Conservation (phyloP, 2,329 filamentous ascomycete species). For the Diplodia seriata region DNA sequence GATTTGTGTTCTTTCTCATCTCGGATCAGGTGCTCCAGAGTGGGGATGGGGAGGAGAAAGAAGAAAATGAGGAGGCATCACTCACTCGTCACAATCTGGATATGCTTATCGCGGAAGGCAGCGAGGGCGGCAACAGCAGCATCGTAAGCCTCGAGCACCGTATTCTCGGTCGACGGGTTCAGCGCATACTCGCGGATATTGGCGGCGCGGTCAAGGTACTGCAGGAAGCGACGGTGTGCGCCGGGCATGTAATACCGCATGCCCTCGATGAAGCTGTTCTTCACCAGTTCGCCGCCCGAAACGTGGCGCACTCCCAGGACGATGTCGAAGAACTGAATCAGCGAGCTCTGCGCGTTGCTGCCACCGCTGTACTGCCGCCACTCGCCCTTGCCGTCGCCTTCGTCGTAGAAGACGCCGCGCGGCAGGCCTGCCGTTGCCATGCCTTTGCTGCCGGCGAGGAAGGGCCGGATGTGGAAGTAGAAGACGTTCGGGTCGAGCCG, state of each 20-base stretch:
- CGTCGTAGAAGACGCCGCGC: slow-evolving; percentile 60
- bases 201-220: slow-evolving; percentile 53
- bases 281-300: slow-evolving; percentile 46
- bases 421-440: slow-evolving; percentile 60
- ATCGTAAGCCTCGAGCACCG: slow-evolving; percentile 55
- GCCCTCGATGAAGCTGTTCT: slow-evolving; percentile 42
- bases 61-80: background rate
- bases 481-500: slow-evolving; percentile 57
- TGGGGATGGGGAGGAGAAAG: background rate
- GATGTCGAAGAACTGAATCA: slow-evolving; percentile 62
- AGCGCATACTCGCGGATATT: slow-evolving; percentile 57
- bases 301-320: slow-evolving; percentile 59
- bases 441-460: slow-evolving; percentile 61
- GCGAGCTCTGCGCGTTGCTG: slow-evolving; percentile 62
- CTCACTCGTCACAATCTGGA: slow-evolving; percentile 56
- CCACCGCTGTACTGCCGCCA: slow-evolving; percentile 62
- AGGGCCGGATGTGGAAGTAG: slow-evolving; percentile 60
- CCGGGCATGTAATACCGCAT: slow-evolving; percentile 64
- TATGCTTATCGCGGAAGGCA: slow-evolving; percentile 59
- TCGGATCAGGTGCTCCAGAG: background rate
- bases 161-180: slow-evolving; percentile 42
- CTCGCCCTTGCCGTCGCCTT: slow-evolving; percentile 55
- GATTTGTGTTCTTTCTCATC: no score
- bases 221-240: slow-evolving; percentile 58
- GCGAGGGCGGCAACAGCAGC: slow-evolving; percentile 54